Evolutionary conservation across 2,329 filamentous ascomycete genomes (phyloP).

Genomic region (Rutstroemia sp.): DNA sequence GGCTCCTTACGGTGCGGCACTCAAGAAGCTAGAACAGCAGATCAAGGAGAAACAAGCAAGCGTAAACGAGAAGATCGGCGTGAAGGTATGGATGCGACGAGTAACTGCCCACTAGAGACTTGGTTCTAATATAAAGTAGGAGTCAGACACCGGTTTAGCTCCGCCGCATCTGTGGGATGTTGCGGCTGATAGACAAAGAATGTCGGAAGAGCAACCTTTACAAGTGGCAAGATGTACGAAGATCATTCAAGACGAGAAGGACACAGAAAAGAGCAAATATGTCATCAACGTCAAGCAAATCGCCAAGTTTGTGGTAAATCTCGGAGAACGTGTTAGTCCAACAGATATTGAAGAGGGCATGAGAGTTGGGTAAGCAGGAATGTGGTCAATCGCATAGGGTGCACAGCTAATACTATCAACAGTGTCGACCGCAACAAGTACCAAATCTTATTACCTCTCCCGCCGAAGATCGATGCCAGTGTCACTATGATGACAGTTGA

Average conservation of each 20-base stretch:
- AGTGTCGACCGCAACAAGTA: slow-evolving; percentile 97
- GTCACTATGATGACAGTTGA: slow-evolving; percentile 99
- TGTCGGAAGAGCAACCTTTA: slow-evolving; percentile 95
- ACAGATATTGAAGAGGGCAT: slow-evolving; percentile 99
- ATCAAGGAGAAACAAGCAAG: slow-evolving; percentile 99
- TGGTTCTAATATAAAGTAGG: slow-evolving; percentile 41
- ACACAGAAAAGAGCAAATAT: slow-evolving; percentile 98
- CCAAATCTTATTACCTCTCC: slow-evolving; percentile 91
- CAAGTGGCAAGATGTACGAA: slow-evolving; percentile 98
- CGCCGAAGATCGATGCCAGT: slow-evolving; percentile 96
- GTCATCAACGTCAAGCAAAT: slow-evolving; percentile 99
- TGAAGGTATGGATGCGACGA: slow-evolving; percentile 48
- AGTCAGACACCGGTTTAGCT: slow-evolving; percentile 96
- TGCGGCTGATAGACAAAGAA: slow-evolving; percentile 93
- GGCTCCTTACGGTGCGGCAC: slow-evolving; percentile 83
- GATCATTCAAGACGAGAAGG: slow-evolving; percentile 96
- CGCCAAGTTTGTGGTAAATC: slow-evolving; percentile 96
- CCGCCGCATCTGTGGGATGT: slow-evolving; percentile 99
- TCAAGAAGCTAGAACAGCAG: slow-evolving; percentile 98
- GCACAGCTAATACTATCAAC: background rate
- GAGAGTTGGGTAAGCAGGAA: slow-evolving; percentile 66
- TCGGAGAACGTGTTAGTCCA: slow-evolving; percentile 92
- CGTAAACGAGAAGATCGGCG: slow-evolving; percentile 96
- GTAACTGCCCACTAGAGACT: background rate
- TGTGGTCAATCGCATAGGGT: slow-evolving; percentile 6